Evolutionary conservation across 2,329 filamentous ascomycete genomes (phyloP), one percentile per base, ranked within the genome.

Genomic region (Fusarium pseudocircinatum): DNA sequence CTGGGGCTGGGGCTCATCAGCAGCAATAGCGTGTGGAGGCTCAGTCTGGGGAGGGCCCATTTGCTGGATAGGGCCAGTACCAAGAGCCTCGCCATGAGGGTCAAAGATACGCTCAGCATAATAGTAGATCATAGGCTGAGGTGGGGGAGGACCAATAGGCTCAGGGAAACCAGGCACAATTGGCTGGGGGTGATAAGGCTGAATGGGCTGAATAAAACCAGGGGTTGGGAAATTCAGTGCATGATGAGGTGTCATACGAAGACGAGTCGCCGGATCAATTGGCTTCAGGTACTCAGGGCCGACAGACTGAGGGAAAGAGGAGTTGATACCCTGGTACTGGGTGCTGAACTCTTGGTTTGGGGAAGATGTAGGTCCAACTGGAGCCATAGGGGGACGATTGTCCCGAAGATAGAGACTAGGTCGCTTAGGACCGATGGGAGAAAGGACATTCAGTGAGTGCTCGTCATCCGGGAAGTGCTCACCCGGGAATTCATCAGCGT

Each of bases 1-100:
- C 7, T 30, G 50, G 3, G 4, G 15, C 0, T 18, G 50, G 12
- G 6, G 20, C 0, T 18, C 24, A 18, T n/a, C 13, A 6, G 15
- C 4, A 52, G 6, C 18, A 36, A 26, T n/a, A 26, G 49, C 8
- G 4, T 36, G 30, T 10, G 13, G 18, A 3, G 30, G 13, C 0
- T 22, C 12, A 15, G 13, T 0, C 24, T 52, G 13, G 16, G 24
- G 18, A 52, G 30, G 4, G 49, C 8, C 9, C n/a, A 52, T 52
- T 4, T 13, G 9, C 7, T 36, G 30, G 18, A 8, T 3, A 7
- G 16, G 30, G 13, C 2, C 6, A 20, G 16, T 3, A 11, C 3
- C 1, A 20, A 12, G 3, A 26, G 32, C 18, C 9, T 52, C n/a
- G 30, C 4, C 13, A 52, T 36, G 9, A 15, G 49, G 49, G 18